Base-by-base conservation (phyloP, 441 rosid species). In the Pelargonium australe region DNA sequence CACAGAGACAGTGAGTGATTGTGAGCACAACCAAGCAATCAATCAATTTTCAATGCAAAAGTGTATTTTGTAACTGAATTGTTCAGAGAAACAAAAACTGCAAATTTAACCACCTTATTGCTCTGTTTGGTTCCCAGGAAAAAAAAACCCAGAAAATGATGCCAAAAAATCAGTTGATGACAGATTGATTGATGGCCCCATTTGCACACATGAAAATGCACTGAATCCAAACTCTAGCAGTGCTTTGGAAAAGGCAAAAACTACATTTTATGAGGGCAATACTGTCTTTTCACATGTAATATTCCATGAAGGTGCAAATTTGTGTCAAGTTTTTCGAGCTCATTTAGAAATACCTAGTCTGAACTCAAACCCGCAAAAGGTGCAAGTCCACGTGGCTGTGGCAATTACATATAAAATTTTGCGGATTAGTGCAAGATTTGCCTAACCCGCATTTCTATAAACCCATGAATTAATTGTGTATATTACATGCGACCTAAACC, bases 101-200 rank as follows among this genome's bases (percentile, higher is more conserved):
- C 61, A 28, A 63, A 64, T 70, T 75, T 65, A 43, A 64, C 73
- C 55, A 25, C 31, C 69, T 67, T 16, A 12, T 3, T n/a, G 6
- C n/a, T 55, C 61, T 55, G 61, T 55, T 55, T 55, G 61, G 61
- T 55, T 55, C 11, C 61, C 61, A 16, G 61, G 61, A n/a, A n/a
- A n/a, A 31, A 55, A 55, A 55, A 16, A 2, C 61, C 61, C 61
- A 55, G 25, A 55, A 55, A 55, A 55, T 55, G 61, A 55, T 55
- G 58, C 61, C 4, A 31, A 7, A 17, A 17, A n/a, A 55, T 55
- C 61, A 55, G 61, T 7, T 31, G 34, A 31, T 31, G 34, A 55
- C 20, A 16, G 61, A 55, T 55, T 55, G 49, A 44, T 44, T 16
- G 17, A 7, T 55, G 25, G 23, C 61, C 61, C 61, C 61, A n/a